Percentiles rank a stretch among this genome's conserved stretches.
Conservation (phyloP, 2,329 filamentous ascomycete species). For the Penicillium fuscoglaucum region DNA sequence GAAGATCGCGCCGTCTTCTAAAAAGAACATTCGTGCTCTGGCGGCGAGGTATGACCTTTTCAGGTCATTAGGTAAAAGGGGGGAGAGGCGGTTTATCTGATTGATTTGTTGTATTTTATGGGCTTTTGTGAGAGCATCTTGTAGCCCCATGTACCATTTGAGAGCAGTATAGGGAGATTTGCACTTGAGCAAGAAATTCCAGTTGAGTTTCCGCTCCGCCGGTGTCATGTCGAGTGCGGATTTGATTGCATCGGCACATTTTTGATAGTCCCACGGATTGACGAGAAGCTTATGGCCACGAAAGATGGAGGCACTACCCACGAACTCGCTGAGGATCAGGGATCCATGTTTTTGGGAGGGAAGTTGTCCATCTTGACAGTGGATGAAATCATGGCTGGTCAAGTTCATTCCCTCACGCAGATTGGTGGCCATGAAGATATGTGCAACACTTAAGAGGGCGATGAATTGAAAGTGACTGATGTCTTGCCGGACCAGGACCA, state of each 20-base stretch:
- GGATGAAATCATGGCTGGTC: slow-evolving; percentile 87
- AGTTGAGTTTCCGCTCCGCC: slow-evolving; percentile 71
- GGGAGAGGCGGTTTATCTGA: slow-evolving; percentile 77
- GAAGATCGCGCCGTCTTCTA: slow-evolving; percentile 87
- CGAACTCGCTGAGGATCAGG: slow-evolving; percentile 90
- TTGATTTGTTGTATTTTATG: slow-evolving; percentile 78
- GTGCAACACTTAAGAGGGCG: slow-evolving; percentile 83
- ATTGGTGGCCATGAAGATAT: slow-evolving; percentile 88
- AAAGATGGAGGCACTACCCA: slow-evolving; percentile 84
- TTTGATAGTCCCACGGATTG: slow-evolving; percentile 91
- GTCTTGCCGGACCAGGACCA: slow-evolving; percentile 90
- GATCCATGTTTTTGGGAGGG: slow-evolving; percentile 76
- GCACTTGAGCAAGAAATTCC: slow-evolving; percentile 68
- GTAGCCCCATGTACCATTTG: slow-evolving; percentile 75
- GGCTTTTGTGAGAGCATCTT: slow-evolving; percentile 67
- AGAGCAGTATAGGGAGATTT: slow-evolving; percentile 78
- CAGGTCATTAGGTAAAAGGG: slow-evolving; percentile 67
- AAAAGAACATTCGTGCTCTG: slow-evolving; percentile 72
- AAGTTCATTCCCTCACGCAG: slow-evolving; percentile 96
- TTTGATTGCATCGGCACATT: slow-evolving; percentile 82
- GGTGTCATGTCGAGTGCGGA: slow-evolving; percentile 76
- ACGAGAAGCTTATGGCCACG: slow-evolving; percentile 75
- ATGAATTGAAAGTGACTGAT: slow-evolving; percentile 90
- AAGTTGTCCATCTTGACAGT: slow-evolving; percentile 80
- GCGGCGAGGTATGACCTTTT: slow-evolving; percentile 65